Percentiles rank a stretch among this genome's conserved stretches.
Evolutionary conservation across 2,329 filamentous ascomycete species (phyloP).

Genomic region (Phaeosphaeriaceae sp.): DNA sequence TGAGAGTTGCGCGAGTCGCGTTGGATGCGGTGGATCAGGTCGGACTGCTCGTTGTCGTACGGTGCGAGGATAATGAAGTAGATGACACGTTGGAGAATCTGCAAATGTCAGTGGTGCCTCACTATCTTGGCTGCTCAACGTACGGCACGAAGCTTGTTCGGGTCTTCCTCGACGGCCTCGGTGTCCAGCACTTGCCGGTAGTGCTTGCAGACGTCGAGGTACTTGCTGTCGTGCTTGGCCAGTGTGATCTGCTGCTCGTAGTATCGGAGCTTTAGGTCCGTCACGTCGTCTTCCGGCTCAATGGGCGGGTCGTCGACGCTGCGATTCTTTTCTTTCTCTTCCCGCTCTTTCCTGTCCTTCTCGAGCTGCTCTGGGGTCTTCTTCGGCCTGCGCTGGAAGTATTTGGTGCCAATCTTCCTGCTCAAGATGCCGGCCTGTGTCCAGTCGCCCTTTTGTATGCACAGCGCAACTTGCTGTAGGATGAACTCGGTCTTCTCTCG

Average conservation of each 20-base stretch:
- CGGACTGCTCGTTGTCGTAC: constrained; percentile 98
- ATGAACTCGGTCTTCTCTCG: constrained; percentile 99
- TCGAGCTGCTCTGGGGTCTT: constrained; percentile 88
- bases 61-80: constrained; percentile 97
- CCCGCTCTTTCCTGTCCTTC: constrained; percentile 86
- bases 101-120: constrained; percentile 16
- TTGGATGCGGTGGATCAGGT: constrained; percentile 91
- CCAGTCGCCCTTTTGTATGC: constrained; percentile 96
- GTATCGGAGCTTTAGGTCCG: constrained; percentile 92
- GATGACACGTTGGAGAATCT: constrained; percentile 93
- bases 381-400: constrained; percentile 88
- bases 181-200: constrained; percentile 97
- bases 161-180: constrained; percentile 90
- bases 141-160: constrained; percentile 84
- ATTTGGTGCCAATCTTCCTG: constrained; percentile 95
- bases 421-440: constrained; percentile 91
- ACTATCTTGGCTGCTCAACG: constrained; percentile 40
- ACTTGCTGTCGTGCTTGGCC: constrained; percentile 96
- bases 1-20: constrained; percentile 81
- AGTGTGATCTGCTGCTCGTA: constrained; percentile 97
- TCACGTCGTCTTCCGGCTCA: constrained; percentile 85
- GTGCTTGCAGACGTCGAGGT: constrained; percentile 96
- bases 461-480: constrained; percentile 89
- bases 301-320: constrained; percentile 78
- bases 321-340: constrained; percentile 81